Base-by-base conservation (phyloP, 2,329 filamentous ascomycete species). In the Colletotrichum paranaense region DNA sequence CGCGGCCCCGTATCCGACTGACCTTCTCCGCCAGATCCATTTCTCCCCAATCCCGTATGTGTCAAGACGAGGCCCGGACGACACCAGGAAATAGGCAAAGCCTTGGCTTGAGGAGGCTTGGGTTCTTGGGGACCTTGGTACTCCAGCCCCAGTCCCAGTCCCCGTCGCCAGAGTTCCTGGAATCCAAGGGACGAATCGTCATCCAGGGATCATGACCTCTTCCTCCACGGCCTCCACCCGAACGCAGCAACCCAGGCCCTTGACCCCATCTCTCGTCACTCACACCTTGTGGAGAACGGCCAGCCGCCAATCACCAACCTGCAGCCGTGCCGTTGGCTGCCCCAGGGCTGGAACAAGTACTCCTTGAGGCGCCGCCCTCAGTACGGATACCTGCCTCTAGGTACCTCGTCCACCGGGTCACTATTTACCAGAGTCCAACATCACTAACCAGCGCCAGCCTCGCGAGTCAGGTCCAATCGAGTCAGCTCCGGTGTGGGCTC, bases 401-500 rank as follows among this genome's bases (percentile, higher is more conserved):
- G 42, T 46, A 42, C 58, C 32, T 28, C 46, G 28, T 28, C 58
- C 53, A 24, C 59, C 58, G 28, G 35, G 46, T 68, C 46, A 68
- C 30, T 53, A 63, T 60, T 42, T 30, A 63, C 28, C 65, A 59
- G 53, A 72, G 60, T 22, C 28, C 52, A 58, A 14, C 8, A 11
- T 24, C 16, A 55, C 19, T 30, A 52, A 32, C 28, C 32, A 30
- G 14, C 56, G 66, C 59, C 59, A 73, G 70, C 70, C 70, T 69
- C 70, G 53, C 70, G 70, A 73, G 70, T 73, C 66, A 73, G 70
- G 70, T 53, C 30, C 53, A 24, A 49, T 73, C 66, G 70, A 73
- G 70, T 60, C 70, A 73, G 70, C 66, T 67, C 59, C 55, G 59
- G 59, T 69, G 70, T 69, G 70, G 70, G 66, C 70, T 58, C 63